Evolutionary conservation across 495 filamentous ascomycete species (phyloP).

Genomic region (Neurospora sublineolata): DNA sequence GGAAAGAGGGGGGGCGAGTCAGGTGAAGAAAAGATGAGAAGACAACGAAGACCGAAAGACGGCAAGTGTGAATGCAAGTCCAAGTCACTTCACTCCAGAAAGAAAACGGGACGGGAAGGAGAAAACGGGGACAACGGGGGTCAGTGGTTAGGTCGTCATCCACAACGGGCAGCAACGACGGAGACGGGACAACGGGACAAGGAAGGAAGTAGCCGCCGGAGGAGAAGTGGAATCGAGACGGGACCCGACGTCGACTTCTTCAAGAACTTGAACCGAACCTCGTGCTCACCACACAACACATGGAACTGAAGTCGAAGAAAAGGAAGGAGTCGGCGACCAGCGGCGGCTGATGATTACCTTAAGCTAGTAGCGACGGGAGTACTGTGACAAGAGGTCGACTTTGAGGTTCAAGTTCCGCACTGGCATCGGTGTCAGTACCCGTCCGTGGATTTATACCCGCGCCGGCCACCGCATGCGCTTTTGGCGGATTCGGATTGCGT

Average conservation of each 20-base stretch:
- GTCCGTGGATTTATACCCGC: slow-evolving; percentile 6
- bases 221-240: not conserved
- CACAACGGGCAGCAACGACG: not conserved
- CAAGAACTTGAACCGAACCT: not conserved
- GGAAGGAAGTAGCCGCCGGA: not conserved
- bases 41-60: not conserved
- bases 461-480: not conserved
- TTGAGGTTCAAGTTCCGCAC: not conserved
- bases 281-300: not conserved
- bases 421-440: slow-evolving; percentile 19
- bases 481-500: not conserved
- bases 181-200: not conserved
- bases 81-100: not conserved
- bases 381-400: not conserved
- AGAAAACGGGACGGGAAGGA: not conserved
- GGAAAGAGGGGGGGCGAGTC: not conserved
- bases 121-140: not conserved
- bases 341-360: slow-evolving; percentile 3
- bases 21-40: not conserved
- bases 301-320: not conserved
- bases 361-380: slow-evolving; percentile 7
- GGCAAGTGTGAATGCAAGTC: not conserved
- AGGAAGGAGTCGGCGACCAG: not conserved
- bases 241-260: not conserved
- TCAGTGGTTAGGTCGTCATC: not conserved